Conservation (phyloP, 2,329 filamentous ascomycete species). For the Penicillium nordicum region DNA sequence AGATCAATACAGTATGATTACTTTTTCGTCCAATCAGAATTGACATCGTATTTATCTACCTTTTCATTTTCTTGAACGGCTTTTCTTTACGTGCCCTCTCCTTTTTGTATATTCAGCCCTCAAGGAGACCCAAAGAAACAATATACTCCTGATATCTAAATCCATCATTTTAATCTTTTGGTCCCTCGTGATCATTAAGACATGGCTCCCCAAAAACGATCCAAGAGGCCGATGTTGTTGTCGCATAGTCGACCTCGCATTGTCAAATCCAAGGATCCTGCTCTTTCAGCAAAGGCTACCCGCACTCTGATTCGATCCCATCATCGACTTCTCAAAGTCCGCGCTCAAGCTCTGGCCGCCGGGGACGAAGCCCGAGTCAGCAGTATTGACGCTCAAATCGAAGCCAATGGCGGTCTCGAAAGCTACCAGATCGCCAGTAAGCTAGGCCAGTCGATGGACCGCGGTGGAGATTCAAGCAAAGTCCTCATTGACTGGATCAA, state of each 20-base stretch:
- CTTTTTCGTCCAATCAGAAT: constrained; percentile 2
- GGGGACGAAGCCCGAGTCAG: constrained; percentile 41
- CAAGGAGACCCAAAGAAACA: neutral
- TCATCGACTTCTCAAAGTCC: constrained; percentile 58
- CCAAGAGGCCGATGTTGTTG: constrained; percentile 38
- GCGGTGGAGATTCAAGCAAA: constrained; percentile 62
- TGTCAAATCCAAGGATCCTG: constrained; percentile 32
- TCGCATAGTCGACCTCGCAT: constrained; percentile 48
- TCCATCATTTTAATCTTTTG: neutral
- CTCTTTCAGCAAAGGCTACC: constrained; percentile 56
- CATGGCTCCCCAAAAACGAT: constrained; percentile 33
- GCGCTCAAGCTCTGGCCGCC: constrained; percentile 50
- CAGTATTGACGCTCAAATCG: constrained; percentile 50
- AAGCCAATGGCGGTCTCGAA: constrained; percentile 56
- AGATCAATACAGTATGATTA: neutral
- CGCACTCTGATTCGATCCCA: constrained; percentile 58
- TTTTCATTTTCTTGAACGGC: constrained; percentile 4
- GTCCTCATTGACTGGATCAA: constrained; percentile 58
- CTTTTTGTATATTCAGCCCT: neutral
- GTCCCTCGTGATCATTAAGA: neutral
- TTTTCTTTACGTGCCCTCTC: neutral
- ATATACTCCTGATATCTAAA: too few species aligned
- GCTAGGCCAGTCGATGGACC: constrained; percentile 57
- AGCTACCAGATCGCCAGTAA: constrained; percentile 62
- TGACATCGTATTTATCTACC: neutral